Conservation (phyloP, 2,329 filamentous ascomycete species). For the Exophiala oligosperma region DNA sequence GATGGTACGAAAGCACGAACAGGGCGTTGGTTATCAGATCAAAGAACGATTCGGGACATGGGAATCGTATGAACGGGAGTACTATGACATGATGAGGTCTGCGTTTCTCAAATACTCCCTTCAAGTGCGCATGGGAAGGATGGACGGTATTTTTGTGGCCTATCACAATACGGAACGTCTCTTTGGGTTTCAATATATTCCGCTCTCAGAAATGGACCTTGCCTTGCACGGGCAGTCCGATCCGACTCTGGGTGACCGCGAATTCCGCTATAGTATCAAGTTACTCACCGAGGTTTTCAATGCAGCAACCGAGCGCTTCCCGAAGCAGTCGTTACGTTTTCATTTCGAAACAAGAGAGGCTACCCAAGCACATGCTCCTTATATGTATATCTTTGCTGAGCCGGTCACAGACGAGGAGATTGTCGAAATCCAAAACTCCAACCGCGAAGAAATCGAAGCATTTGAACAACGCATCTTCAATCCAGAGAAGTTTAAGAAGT, state of each 20-base stretch:
- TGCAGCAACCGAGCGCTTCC: slow-evolving; percentile 72
- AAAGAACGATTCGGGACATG: slow-evolving; percentile 71
- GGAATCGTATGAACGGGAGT: slow-evolving; percentile 93
- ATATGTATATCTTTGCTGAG: slow-evolving; percentile 89
- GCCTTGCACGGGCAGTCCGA: slow-evolving; percentile 78
- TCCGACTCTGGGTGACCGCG: slow-evolving; percentile 69
- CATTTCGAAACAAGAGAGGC: slow-evolving; percentile 74
- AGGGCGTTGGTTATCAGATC: slow-evolving; percentile 85
- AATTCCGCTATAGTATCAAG: slow-evolving; percentile 79
- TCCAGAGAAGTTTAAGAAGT: slow-evolving; percentile 27
- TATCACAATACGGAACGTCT: slow-evolving; percentile 94
- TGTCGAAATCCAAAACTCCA: slow-evolving; percentile 68
- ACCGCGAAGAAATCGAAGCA: slow-evolving; percentile 63
- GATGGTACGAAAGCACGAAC: slow-evolving; percentile 70
- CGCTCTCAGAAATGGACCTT: slow-evolving; percentile 82
- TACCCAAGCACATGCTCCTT: slow-evolving; percentile 47
- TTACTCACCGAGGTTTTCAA: slow-evolving; percentile 79
- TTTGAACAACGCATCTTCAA: slow-evolving; percentile 60
- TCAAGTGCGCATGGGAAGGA: slow-evolving; percentile 93
- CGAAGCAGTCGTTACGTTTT: slow-evolving; percentile 71
- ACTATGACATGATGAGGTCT: slow-evolving; percentile 92
- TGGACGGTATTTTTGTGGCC: slow-evolving; percentile 98
- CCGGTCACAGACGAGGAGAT: slow-evolving; percentile 75
- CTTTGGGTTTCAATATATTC: slow-evolving; percentile 96
- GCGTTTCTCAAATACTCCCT: slow-evolving; percentile 96